These are phyloP conservation scores for Leptographium galeiforme DNA, from an alignment of 2,329 filamentous ascomycete species.

Conservation along the genomic window DNA sequence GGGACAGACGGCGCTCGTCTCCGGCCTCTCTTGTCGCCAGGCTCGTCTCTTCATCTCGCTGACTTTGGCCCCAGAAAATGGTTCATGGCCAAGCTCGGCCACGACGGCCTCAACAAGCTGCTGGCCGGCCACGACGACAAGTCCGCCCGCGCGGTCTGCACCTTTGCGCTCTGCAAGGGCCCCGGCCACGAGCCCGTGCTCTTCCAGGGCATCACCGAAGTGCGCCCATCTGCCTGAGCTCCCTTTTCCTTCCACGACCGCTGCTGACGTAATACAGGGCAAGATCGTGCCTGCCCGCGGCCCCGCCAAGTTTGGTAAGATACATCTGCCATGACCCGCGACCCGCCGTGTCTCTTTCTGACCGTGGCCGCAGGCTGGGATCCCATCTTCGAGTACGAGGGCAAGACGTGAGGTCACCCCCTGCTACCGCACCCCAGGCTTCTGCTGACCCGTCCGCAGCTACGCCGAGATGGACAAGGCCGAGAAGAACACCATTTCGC, in stretches of 20 bases:
- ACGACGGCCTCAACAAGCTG: constrained; percentile 77
- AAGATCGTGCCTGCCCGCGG: constrained; percentile 79
- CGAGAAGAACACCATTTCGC: constrained; percentile 85
- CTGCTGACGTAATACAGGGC: constrained; percentile 27
- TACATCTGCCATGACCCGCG: neutral
- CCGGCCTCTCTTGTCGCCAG: neutral
- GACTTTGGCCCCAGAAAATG: constrained; percentile 54
- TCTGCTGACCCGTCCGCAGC: constrained; percentile 21
- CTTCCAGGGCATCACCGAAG: constrained; percentile 82
- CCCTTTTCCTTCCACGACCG: neutral
- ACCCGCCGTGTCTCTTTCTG: neutral
- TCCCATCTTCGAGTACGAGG: constrained; percentile 86
- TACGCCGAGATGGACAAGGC: constrained; percentile 89
- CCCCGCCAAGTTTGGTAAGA: constrained; percentile 66
- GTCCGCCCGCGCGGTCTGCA: constrained; percentile 84
- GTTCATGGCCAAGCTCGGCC: constrained; percentile 76
- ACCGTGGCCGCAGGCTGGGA: constrained; percentile 64
- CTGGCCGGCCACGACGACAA: constrained; percentile 83
- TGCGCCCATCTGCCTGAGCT: constrained; percentile 17
- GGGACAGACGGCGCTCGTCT: constrained; percentile 14
- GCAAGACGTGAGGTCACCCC: constrained; percentile 51
- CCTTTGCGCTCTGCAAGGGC: constrained; percentile 81
- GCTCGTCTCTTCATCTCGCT: neutral
- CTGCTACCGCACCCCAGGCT: neutral
- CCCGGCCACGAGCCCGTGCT: constrained; percentile 73